Conservation (phyloP, 805 yeast species). For the Isabelozyma rhagii region DNA sequence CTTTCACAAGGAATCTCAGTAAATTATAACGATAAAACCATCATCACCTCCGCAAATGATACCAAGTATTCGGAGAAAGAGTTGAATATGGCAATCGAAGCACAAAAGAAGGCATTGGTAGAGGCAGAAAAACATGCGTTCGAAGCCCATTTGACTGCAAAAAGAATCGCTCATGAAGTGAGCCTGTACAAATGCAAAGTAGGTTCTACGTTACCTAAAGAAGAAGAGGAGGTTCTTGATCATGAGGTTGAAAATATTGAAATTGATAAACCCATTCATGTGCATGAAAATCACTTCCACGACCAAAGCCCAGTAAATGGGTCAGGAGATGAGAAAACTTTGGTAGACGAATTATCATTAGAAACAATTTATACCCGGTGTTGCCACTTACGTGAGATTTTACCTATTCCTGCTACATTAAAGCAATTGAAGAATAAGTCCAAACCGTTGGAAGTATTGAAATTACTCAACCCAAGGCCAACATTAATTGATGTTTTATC, state of each 20-base stretch:
- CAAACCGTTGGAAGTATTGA: constrained; percentile 51
- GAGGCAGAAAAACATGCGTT: constrained; percentile 72
- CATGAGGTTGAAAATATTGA: constrained; percentile 20
- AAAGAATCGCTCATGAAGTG: constrained; percentile 67
- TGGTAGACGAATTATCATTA: constrained; percentile 29
- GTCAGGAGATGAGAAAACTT: constrained; percentile 12
- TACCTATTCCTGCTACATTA: constrained; percentile 85
- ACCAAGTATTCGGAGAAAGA: constrained; percentile 43
- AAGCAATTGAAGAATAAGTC: constrained; percentile 55
- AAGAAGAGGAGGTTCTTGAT: constrained; percentile 5
- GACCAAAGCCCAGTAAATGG: constrained; percentile 13
- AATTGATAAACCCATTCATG: constrained; percentile 71
- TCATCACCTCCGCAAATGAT: constrained; percentile 13
- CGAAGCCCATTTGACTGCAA: constrained; percentile 73
- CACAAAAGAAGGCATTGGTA: constrained; percentile 48
- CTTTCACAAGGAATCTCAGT: constrained; percentile 67
- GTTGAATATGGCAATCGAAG: constrained; percentile 54
- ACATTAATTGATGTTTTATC: constrained; percentile 56
- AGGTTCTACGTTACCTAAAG: background rate
- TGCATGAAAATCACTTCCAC: constrained; percentile 53
- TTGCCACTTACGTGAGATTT: constrained; percentile 85
- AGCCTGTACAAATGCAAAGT: constrained; percentile 33
- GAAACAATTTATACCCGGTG: constrained; percentile 70
- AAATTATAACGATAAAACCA: constrained; percentile 18
- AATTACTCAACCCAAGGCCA: constrained; percentile 56